phyloP scores from a whole-genome alignment of 352 stramenopile genomes.

The Phytophthora sp. region DNA sequence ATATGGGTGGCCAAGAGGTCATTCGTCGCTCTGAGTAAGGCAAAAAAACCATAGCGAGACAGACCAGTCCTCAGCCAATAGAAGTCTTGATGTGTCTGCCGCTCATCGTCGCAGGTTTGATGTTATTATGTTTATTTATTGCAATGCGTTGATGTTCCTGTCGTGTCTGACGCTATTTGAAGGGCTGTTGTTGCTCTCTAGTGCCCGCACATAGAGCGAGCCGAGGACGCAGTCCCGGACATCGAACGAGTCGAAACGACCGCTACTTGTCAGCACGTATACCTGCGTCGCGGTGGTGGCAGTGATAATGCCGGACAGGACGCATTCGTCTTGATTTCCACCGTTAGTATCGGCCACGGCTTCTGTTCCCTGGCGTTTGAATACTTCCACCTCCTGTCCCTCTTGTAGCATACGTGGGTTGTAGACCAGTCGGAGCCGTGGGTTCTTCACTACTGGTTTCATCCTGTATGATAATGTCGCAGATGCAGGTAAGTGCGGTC shows the following conservation, averaged over 20 bases:
- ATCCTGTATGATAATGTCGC: constrained; percentile 4
- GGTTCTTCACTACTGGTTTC: constrained; percentile 10
- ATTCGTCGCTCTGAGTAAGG: constrained; percentile 44
- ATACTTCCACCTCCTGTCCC: constrained; percentile 62
- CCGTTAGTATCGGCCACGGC: not conserved
- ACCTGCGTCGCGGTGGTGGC: constrained; percentile 50
- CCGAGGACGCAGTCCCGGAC: constrained; percentile 53
- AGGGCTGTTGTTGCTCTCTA: constrained; percentile 18
- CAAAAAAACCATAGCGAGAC: constrained; percentile 5
- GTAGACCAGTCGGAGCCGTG: constrained; percentile 39
- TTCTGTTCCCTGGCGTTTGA: constrained; percentile 21
- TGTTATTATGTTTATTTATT: constrained; percentile 35
- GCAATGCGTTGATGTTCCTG: constrained; percentile 2
- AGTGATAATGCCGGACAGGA: constrained; percentile 57
- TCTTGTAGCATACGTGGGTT: constrained; percentile 64
- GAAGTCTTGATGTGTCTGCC: constrained; percentile 24
- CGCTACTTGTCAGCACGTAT: constrained; percentile 47
- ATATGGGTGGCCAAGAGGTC: constrained; percentile 79
- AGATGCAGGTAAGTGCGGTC: constrained; percentile 23
- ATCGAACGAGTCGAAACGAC: constrained; percentile 49
- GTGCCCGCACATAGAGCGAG: constrained; percentile 37
- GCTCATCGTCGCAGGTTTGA: constrained; percentile 13
- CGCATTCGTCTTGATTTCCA: constrained; percentile 28
- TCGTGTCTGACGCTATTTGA: constrained; percentile 20
- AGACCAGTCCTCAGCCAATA: constrained; percentile 19